Percentiles rank a stretch among this genome's conserved stretches.
Evolutionary conservation across 305 asterid species (phyloP).

Genomic region (Plantago lanceolata): DNA sequence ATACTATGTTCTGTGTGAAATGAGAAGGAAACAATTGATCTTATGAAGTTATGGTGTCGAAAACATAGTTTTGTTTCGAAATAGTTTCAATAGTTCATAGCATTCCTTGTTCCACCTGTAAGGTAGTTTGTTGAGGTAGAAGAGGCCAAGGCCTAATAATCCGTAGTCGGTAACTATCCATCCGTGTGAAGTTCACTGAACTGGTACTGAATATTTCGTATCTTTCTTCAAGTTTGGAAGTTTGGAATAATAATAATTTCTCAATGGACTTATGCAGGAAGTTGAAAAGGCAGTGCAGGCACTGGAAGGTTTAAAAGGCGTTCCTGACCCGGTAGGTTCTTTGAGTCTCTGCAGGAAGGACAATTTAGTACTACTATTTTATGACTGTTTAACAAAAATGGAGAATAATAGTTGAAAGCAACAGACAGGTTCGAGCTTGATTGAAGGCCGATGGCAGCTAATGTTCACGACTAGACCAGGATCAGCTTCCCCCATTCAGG

Average conservation of each 20-base stretch:
- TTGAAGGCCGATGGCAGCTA: slow-evolving; percentile 93
- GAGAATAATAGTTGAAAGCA: slow-evolving; percentile 15
- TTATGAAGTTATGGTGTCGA: no score
- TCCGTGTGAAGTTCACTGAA: not conserved
- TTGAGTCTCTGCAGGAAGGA: not conserved
- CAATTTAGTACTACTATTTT: not conserved
- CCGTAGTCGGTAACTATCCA: no score
- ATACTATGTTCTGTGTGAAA: no score
- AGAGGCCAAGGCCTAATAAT: no score
- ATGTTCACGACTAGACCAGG: slow-evolving; percentile 97
- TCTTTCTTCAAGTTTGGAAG: no score
- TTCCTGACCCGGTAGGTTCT: slow-evolving; percentile 64
- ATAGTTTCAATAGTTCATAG: no score
- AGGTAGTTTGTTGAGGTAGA: no score
- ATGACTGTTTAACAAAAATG: not conserved
- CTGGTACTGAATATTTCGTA: no score
- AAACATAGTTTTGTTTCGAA: no score
- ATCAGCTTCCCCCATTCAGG: slow-evolving; percentile 93
- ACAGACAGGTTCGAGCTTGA: slow-evolving; percentile 79
- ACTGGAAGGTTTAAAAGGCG: slow-evolving; percentile 64
- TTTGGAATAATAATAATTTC: not conserved
- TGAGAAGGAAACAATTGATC: no score
- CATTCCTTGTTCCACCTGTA: no score
- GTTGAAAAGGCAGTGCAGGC: slow-evolving; percentile 66
- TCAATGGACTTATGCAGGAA: slow-evolving; percentile 44